Percentiles rank a stretch among this genome's conserved stretches.
phyloP scores from a whole-genome alignment of 192 early-diverging fungal species.

The Backusella macrospora region DNA sequence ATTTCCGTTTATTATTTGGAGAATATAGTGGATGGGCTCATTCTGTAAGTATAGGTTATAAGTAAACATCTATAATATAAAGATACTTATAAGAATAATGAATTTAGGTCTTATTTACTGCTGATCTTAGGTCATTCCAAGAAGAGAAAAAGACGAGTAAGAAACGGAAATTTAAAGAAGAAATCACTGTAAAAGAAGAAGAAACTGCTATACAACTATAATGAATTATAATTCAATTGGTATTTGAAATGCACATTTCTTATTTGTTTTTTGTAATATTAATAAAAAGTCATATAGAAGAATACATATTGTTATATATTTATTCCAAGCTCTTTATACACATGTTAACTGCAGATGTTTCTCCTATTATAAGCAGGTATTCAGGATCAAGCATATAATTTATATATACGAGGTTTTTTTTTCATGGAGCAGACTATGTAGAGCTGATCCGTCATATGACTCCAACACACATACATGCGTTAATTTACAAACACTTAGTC shows the following conservation, averaged over 20 bases:
- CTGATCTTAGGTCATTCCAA: slow-evolving; percentile 39
- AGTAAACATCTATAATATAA: neutral
- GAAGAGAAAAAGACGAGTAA: neutral
- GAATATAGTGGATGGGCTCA: slow-evolving; percentile 82
- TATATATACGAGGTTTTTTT: neutral
- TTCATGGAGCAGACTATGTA: slow-evolving; percentile 30
- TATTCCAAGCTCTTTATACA: too few species aligned
- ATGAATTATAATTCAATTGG: neutral
- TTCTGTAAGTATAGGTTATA: slow-evolving; percentile 47
- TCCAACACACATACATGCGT: neutral
- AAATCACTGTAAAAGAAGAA: neutral
- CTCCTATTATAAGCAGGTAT: too few species aligned
- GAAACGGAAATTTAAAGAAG: neutral
- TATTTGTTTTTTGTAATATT: too few species aligned
- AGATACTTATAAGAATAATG: neutral
- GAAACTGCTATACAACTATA: neutral
- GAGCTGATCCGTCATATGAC: slow-evolving; percentile 40
- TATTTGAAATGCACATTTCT: neutral
- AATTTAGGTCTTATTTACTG: slow-evolving; percentile 49
- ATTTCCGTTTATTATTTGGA: slow-evolving; percentile 80
- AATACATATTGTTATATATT: too few species aligned
- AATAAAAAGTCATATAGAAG: too few species aligned
- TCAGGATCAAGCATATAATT: too few species aligned
- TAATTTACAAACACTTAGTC: neutral
- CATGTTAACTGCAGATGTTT: too few species aligned